phyloP scores from a whole-genome alignment of 2,329 filamentous ascomycete genomes.

The Endothia cerciana region DNA sequence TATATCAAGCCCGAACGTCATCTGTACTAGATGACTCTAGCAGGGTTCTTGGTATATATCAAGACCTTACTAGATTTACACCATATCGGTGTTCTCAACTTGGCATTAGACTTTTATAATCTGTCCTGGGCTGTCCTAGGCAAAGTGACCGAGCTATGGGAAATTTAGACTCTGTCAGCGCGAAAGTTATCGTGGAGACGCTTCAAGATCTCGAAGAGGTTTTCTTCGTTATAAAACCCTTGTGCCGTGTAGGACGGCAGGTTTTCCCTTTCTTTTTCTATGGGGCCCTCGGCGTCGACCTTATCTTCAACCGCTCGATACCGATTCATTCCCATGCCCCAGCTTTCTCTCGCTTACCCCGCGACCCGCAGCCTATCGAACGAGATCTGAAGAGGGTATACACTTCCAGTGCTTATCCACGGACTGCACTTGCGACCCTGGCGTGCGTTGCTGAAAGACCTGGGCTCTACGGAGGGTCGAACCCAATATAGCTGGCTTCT shows the following conservation, averaged over 20 bases:
- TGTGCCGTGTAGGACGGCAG: not conserved
- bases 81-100: not conserved
- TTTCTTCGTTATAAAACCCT: not conserved
- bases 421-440: not conserved
- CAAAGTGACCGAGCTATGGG: not conserved
- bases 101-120: not conserved
- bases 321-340: not conserved
- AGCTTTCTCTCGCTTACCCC: not conserved
- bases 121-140: not conserved
- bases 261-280: slow-evolving; percentile 5
- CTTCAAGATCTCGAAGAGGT: slow-evolving; percentile 2
- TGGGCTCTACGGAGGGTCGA: not conserved
- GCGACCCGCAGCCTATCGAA: not conserved
- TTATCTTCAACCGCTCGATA: slow-evolving; percentile 1
- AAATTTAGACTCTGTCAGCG: not conserved
- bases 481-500: not conserved
- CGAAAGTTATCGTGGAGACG: not conserved
- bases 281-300: not conserved
- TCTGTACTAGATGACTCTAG: not conserved
- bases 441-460: not conserved
- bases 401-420: not conserved
- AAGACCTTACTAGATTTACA: slow-evolving; percentile 1
- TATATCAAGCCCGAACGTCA: not conserved
- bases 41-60: not conserved
- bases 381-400: slow-evolving; percentile 1